Conservation (phyloP, 2,329 filamentous ascomycete species). For the Pseudomassariella vexata region DNA sequence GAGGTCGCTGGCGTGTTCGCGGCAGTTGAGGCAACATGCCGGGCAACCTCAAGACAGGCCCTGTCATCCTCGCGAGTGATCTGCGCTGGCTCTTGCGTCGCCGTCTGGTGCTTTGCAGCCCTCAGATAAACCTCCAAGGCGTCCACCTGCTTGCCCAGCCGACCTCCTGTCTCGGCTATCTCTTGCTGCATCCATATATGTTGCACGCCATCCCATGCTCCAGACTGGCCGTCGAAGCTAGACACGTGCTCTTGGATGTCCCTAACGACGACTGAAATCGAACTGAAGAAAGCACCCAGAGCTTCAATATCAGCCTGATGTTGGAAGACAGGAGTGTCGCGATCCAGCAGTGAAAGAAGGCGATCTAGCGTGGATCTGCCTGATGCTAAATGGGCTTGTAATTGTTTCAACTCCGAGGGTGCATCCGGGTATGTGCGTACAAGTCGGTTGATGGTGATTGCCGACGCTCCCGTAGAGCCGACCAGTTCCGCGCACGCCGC, state of each 20-base stretch:
- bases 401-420: conserved; percentile 4
- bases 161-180: conserved; percentile 3
- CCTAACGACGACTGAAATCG: conserved; percentile 4
- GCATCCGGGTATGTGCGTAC: conserved; percentile 7
- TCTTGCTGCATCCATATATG: conserved; percentile 2
- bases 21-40: conserved; percentile 4
- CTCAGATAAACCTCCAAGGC: conserved; percentile 5
- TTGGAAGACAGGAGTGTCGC: conserved; percentile 7
- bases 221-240: conserved; percentile 1
- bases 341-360: conserved; percentile 7
- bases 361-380: conserved; percentile 7
- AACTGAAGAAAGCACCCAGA: conserved; percentile 5
- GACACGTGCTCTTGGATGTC: conserved; percentile 4
- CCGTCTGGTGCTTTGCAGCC: conserved; percentile 1
- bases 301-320: conserved; percentile 2
- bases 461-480: conserved; percentile 3
- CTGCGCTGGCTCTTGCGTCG: conserved; percentile 1
- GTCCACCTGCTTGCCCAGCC: conserved; percentile 6
- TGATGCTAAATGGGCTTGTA: conserved; percentile 3
- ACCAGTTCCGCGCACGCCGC: conserved; percentile 7
- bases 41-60: conserved; percentile 2
- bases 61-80: conserved; percentile 1
- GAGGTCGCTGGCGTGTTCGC: not conserved
- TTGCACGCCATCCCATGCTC: conserved; percentile 4
- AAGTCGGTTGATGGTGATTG: conserved; percentile 8